Conservation (phyloP, 441 rosid species). For the Jatropha podagrica region DNA sequence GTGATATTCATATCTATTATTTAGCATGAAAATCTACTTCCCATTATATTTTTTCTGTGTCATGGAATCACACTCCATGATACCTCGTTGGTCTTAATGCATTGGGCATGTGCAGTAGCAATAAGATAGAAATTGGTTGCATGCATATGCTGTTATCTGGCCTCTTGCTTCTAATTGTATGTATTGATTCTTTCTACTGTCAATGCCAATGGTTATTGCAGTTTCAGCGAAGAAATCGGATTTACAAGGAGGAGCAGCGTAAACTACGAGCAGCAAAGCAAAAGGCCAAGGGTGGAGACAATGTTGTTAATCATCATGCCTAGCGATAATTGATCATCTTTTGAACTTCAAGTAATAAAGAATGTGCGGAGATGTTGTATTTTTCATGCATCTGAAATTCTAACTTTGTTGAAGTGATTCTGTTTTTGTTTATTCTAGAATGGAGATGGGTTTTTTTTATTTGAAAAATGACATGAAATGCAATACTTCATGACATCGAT, state of each 20-base stretch:
- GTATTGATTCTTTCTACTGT: background rate
- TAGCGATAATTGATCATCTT: conserved; percentile 28
- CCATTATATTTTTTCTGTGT: too few species aligned
- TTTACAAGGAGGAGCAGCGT: conserved; percentile 98
- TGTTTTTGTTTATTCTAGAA: conserved; percentile 24
- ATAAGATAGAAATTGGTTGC: background rate
- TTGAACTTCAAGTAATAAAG: conserved; percentile 32
- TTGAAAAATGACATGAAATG: conserved; percentile 23
- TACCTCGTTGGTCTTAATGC: background rate
- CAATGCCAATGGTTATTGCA: conserved; percentile 29
- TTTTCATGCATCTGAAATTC: conserved; percentile 22
- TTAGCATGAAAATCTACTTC: too few species aligned
- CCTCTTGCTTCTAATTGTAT: background rate
- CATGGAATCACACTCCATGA: background rate
- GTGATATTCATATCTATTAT: too few species aligned
- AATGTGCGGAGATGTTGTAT: conserved; percentile 25
- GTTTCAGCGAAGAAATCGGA: conserved; percentile 91
- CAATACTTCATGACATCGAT: conserved; percentile 13
- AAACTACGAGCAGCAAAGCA: conserved; percentile 77
- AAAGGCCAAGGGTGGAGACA: conserved; percentile 50
- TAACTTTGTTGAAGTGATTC: conserved; percentile 19
- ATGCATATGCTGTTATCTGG: background rate
- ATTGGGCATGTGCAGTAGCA: background rate
- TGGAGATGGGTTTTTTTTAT: conserved; percentile 20
- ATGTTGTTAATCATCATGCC: conserved; percentile 41